Evolutionary conservation across 169 alveolate species (phyloP), one percentile per base, ranked within the genome.

Genomic region (Plasmodium inui): DNA sequence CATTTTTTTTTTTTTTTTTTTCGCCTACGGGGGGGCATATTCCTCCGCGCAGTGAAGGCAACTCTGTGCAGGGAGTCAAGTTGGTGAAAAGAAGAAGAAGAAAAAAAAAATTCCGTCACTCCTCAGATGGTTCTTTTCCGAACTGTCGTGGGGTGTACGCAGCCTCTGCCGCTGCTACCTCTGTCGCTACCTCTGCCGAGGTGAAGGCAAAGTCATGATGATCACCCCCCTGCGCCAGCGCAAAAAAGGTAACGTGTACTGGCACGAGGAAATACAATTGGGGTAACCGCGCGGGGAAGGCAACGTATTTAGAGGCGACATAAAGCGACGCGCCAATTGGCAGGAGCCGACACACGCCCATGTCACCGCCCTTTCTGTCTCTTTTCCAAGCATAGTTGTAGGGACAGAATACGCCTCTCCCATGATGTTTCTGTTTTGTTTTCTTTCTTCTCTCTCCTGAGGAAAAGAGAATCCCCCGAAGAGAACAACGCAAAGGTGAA

Each of bases 61-160:
- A 50, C 22, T 50, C 17, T 50, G n/a, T 50, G 22, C 12, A 12
- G 50, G 50, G 6, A 50, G 61, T 14, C 61, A 50, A 50, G 8
- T 50, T 50, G 1, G 61, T 14, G 32, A 61, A 61, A 67, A 67
- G 22, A 55, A 55, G 7, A 67, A 67, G 22, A 67, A 55, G 7
- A 55, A 67, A 67, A 67, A 67, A 67, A 67, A 67, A 67, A 28
- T 22, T 67, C 30, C 39, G 76, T 67, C 76, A n/a, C 76, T 67
- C 37, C 30, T 8, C 10, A 67, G 22, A 67, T 67, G 6, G n/a
- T 26, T 14, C 30, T 26, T 26, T 67, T 67, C 37, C 14, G 76
- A 17, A 67, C 37, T 67, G 1, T 4, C 37, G 22, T 4, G 76
- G n/a, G 76, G 30, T 67, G 37, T 28, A 67, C 76, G 76, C 19